Conservation (phyloP, 2,329 filamentous ascomycete species). For the Cercospora citrullina region DNA sequence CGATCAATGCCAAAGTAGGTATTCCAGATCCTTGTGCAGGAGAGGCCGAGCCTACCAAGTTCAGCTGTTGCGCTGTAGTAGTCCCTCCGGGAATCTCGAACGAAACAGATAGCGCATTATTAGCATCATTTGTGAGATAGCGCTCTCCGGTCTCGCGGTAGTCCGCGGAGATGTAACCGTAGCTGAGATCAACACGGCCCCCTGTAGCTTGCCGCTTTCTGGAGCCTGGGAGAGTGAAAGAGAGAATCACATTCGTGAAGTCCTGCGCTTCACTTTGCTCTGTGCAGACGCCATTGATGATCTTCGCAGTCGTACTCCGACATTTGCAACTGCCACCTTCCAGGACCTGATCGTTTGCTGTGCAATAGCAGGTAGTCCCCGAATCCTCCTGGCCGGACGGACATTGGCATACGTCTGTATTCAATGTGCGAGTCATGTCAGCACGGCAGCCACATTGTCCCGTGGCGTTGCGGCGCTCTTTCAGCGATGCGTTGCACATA, state of each 20-base stretch:
- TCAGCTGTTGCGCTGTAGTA: neutral
- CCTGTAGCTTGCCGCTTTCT: neutral
- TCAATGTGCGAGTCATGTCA: neutral
- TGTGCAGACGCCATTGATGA: slow-evolving; percentile 1
- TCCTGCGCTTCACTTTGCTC: neutral
- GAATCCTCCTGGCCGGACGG: neutral
- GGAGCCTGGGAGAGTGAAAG: neutral
- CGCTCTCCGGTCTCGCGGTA: neutral
- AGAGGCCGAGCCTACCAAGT: neutral
- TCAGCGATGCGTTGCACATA: neutral
- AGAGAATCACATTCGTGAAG: neutral
- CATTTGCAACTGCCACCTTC: neutral
- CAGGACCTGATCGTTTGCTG: too few species aligned
- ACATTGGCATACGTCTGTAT: neutral
- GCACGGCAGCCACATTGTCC: neutral
- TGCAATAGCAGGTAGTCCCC: neutral
- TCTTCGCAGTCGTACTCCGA: neutral
- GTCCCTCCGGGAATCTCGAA: neutral
- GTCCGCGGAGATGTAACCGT: slow-evolving; percentile 2
- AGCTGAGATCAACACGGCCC: neutral
- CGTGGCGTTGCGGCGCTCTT: neutral
- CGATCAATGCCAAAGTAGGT: neutral
- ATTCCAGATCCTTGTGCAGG: neutral
- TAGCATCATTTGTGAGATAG: neutral
- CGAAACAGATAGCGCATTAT: neutral